Evolutionary conservation across 371 early-diverging fungal species (phyloP).

Genomic region (Thermomucor indicae-seudaticae): DNA sequence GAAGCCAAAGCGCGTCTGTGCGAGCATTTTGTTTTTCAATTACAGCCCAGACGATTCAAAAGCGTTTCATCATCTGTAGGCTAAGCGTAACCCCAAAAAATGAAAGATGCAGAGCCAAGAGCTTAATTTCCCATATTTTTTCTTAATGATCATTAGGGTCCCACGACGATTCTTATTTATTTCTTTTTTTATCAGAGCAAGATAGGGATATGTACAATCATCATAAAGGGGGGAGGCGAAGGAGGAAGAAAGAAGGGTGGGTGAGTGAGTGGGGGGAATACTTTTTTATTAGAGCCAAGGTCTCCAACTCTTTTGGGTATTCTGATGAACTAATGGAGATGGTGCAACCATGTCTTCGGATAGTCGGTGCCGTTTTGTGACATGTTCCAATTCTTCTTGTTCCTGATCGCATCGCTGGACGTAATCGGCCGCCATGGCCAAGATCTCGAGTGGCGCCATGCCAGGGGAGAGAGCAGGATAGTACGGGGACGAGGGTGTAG

Average conservation of each 20-base stretch:
- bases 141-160: not conserved
- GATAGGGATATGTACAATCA: not conserved
- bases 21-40: no score
- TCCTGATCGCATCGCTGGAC: constrained; percentile 43
- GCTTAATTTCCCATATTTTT: no score
- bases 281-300: constrained; percentile 16
- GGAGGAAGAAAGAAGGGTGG: constrained; percentile 6
- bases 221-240: constrained; percentile 1
- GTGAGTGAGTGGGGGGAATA: no score
- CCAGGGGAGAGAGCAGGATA: constrained; percentile 13
- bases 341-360: no score
- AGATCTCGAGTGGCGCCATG: constrained; percentile 40
- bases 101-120: no score
- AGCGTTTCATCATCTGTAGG: no score
- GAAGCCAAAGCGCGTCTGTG: no score
- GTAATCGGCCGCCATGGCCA: constrained; percentile 48
- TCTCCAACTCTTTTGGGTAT: constrained; percentile 15
- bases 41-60: no score
- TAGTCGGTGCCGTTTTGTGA: constrained; percentile 1
- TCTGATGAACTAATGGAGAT: no score
- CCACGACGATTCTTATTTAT: not conserved
- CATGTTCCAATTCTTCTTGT: constrained; percentile 17
- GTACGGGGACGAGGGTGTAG: constrained; percentile 18
- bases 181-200: not conserved
- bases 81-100: no score